A percentile compares a stretch with the other conserved stretches of the same genome.
Conservation (phyloP, 495 filamentous ascomycete species). For the Neurospora sp. region DNA sequence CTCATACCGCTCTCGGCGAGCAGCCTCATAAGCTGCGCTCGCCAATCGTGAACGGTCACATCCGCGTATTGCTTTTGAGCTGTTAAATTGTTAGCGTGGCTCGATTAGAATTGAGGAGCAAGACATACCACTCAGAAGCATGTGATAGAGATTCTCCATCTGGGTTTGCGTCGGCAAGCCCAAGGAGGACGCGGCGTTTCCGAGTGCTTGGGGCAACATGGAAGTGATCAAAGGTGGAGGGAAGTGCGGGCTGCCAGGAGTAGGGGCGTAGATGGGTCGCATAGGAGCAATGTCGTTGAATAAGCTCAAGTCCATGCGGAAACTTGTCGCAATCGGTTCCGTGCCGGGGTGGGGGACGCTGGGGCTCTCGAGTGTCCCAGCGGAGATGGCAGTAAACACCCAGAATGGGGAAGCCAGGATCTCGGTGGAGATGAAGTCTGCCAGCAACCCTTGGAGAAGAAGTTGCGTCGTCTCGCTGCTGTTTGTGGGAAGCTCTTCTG, state of each 20-base stretch:
- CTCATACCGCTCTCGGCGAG: slow-evolving; percentile 5
- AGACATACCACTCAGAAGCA: slow-evolving; percentile 1
- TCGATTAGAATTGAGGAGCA: too few species aligned
- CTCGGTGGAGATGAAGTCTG: slow-evolving; percentile 13
- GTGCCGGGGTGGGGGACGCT: background rate
- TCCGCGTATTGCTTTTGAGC: slow-evolving; percentile 1
- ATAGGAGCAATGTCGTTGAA: too few species aligned
- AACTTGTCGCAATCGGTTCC: too few species aligned
- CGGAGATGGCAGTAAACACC: slow-evolving; percentile 15
- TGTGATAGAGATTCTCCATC: slow-evolving; percentile 6
- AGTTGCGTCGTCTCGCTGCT: background rate
- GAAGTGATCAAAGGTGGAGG: too few species aligned
- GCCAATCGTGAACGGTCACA: background rate
- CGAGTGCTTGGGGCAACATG: too few species aligned
- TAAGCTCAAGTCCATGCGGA: too few species aligned
- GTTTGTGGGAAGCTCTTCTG: slow-evolving; percentile 1
- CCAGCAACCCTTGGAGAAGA: slow-evolving; percentile 13
- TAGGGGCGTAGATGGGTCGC: too few species aligned
- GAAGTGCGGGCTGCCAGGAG: too few species aligned
- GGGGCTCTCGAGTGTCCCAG: slow-evolving; percentile 10
- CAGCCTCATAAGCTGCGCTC: slow-evolving; percentile 4
- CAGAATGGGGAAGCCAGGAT: slow-evolving; percentile 10
- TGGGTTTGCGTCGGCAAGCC: background rate
- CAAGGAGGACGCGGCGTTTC: too few species aligned
- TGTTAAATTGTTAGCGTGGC: too few species aligned